Evolutionary conservation across 345 rosid genomes (phyloP).

Genomic region (Arabis alpina): DNA sequence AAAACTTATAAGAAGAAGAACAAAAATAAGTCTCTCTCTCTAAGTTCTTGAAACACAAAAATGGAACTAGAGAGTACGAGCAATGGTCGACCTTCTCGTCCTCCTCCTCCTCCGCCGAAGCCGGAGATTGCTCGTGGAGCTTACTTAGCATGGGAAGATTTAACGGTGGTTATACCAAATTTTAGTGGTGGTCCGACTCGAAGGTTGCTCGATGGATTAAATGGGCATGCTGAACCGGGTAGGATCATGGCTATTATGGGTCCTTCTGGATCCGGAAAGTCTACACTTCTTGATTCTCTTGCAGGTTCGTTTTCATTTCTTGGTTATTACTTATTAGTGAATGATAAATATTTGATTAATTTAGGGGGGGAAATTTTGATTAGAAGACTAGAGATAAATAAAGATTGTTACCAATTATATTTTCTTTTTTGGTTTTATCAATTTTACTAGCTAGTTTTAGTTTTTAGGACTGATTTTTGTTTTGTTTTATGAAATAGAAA

Average conservation of each 20-base stretch:
- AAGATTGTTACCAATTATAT: not conserved
- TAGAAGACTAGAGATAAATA: not conserved
- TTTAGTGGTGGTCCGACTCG: constrained; percentile 69
- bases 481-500: constrained; percentile 1
- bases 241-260: constrained; percentile 98
- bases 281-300: constrained; percentile 88
- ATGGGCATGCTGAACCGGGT: constrained; percentile 90
- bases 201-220: constrained; percentile 75
- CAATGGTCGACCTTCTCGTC: constrained; percentile 32
- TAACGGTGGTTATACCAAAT: constrained; percentile 74
- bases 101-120: constrained; percentile 21
- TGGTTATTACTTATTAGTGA: not conserved
- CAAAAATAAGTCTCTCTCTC: constrained; percentile 3
- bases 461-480: not conserved
- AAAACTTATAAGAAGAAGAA: constrained; percentile 10
- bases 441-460: no score
- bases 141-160: constrained; percentile 82
- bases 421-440: no score
- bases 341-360: constrained; percentile 7
- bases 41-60: constrained; percentile 15
- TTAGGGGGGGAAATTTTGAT: no score
- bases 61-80: constrained; percentile 40
- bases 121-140: constrained; percentile 35
- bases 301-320: constrained; percentile 58
- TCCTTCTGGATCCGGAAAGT: constrained; percentile 96